Evolutionary conservation across 2,329 filamentous ascomycete genomes (phyloP), one percentile per base, ranked within the genome.

Genomic region (Colletotrichum incanum): DNA sequence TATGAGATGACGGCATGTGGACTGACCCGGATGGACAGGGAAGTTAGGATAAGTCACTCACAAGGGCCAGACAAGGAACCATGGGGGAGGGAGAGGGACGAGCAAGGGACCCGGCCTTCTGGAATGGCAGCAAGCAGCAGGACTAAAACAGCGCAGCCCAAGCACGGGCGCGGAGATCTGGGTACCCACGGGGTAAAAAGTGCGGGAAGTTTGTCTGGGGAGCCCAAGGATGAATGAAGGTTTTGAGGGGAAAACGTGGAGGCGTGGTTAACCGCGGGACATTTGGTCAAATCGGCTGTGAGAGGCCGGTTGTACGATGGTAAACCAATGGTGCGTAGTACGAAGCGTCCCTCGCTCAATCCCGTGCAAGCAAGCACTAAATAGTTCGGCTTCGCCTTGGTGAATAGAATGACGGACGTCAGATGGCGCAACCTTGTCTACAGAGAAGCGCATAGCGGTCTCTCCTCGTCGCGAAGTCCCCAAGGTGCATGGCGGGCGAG

Each of bases 1-100:
- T 67, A 71, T 72, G 62, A 71, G 67, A 67, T 16, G 67, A 28
- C 56, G 61, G 71, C 49, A 62, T 61, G 71, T 62, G 67, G 71
- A 54, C 56, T 67, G 71, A 73, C 62, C 61, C 45, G 65, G 65
- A 69, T 69, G 55, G 43, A 34, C 71, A 71, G 56, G 71, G 67
- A 55, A 70, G 47, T 43, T 23, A n/a, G 59, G 2, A 39, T 8
- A 18, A 50, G 45, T 49, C n/a, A 34, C 31, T 11, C 16, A 47
- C 56, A 45, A 64, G 28, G 66, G 49, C 49, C 49, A 4, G 43
- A 37, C 59, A 64, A 31, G 41, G 50, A 50, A 23, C 34, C 16
- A 49, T 14, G 45, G 60, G 60, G n/a, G 20, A 26, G 9, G 9
- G 41, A 56, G 28, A 20, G 31, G 8, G n/a, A 34, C 12, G 34